Conservation (phyloP, 1,284 basidiomycete species). For the Ganoderma lucidum region DNA sequence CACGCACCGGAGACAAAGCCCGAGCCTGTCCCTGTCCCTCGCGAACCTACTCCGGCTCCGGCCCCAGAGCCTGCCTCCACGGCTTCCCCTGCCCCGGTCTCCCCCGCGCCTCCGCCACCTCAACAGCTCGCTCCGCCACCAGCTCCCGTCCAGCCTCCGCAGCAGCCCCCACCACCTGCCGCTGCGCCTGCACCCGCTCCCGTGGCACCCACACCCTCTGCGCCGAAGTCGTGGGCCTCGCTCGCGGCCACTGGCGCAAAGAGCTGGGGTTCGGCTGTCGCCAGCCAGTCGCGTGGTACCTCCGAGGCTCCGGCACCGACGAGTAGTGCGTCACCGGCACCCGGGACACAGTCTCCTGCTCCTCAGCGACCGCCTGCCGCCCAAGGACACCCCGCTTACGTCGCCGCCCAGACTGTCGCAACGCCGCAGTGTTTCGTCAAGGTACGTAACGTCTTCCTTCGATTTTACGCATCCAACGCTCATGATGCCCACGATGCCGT, state of each 20-base stretch:
- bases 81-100: conserved; percentile 41
- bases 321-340: conserved; percentile 50
- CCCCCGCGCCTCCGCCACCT: conserved; percentile 49
- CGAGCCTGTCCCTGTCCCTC: conserved; percentile 46
- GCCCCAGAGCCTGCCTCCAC: conserved; percentile 42
- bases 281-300: conserved; percentile 75
- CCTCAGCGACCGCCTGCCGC: conserved; percentile 45
- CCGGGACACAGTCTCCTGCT: conserved; percentile 60
- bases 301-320: conserved; percentile 63
- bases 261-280: conserved; percentile 83
- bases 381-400: conserved; percentile 52
- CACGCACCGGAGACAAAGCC: conserved; percentile 42
- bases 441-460: conserved; percentile 50
- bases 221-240: conserved; percentile 89
- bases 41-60: conserved; percentile 46
- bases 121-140: conserved; percentile 49
- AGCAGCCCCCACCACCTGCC: conserved; percentile 33
- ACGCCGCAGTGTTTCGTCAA: conserved; percentile 90
- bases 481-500: neutral
- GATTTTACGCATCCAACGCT: neutral
- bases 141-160: conserved; percentile 50
- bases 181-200: conserved; percentile 33
- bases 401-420: conserved; percentile 67
- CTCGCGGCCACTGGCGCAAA: conserved; percentile 83
- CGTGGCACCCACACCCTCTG: conserved; percentile 48